Percentiles rank a stretch among this genome's conserved stretches.
These are phyloP conservation scores for Xylaria sp. DNA, from an alignment of 2,329 filamentous ascomycete genomes.

Conservation along the genomic window DNA sequence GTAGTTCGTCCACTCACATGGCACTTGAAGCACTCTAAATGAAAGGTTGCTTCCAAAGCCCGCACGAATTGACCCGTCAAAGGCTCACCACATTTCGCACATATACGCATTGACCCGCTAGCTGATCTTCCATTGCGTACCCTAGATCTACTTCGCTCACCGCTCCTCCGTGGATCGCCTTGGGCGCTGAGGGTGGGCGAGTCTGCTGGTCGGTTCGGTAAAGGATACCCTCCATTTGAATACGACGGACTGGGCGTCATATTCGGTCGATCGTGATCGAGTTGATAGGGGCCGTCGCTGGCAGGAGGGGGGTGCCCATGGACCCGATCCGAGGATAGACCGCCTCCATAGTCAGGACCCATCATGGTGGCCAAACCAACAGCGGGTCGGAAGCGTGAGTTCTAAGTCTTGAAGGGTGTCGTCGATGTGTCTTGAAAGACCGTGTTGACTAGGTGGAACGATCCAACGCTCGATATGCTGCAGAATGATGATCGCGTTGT, in stretches of 20 bases:
- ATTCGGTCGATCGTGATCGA: slow-evolving; percentile 48
- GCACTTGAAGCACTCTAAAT: slow-evolving; percentile 98
- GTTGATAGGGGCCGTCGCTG: slow-evolving; percentile 46
- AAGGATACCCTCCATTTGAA: slow-evolving; percentile 45
- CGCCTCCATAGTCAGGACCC: slow-evolving; percentile 51
- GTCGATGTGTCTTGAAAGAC: slow-evolving; percentile 16
- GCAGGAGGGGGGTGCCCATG: slow-evolving; percentile 46
- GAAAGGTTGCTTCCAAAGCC: slow-evolving; percentile 91
- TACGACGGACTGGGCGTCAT: slow-evolving; percentile 50
- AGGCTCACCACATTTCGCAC: slow-evolving; percentile 88
- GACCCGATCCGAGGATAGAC: slow-evolving; percentile 49
- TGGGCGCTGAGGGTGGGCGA: slow-evolving; percentile 54
- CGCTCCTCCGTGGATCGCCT: slow-evolving; percentile 61
- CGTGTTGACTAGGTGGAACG: slow-evolving; percentile 37
- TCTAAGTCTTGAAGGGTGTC: slow-evolving; percentile 1
- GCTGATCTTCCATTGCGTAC: slow-evolving; percentile 63
- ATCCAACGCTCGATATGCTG: slow-evolving; percentile 40
- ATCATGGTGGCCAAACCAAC: slow-evolving; percentile 47
- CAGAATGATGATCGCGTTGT: slow-evolving; percentile 42
- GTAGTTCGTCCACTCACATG: slow-evolving; percentile 70
- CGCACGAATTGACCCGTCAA: slow-evolving; percentile 96
- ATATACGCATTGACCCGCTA: slow-evolving; percentile 71
- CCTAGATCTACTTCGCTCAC: slow-evolving; percentile 67
- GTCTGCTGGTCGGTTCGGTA: slow-evolving; percentile 47
- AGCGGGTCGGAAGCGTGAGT: slow-evolving; percentile 30